Conservation (phyloP, 2,329 filamentous ascomycete species). For the Ceratocystiopsis sp. region DNA sequence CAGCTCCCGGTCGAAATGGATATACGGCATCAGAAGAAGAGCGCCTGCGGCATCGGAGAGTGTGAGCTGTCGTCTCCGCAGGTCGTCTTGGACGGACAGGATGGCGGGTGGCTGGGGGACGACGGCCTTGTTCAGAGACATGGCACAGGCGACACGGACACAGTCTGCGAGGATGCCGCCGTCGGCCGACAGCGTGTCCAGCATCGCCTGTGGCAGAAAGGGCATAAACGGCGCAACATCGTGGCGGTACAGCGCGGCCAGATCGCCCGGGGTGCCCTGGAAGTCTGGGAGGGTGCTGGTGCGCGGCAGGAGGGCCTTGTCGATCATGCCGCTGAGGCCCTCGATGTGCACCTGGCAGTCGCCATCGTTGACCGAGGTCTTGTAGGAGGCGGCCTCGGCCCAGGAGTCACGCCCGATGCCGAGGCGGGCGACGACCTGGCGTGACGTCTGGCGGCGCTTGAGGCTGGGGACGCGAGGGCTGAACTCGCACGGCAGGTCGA, state of each 20-base stretch:
- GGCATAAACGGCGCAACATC: constrained; percentile 1
- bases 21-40: background rate
- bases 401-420: background rate
- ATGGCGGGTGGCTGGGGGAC: background rate
- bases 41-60: background rate
- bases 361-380: background rate
- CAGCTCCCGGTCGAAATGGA: background rate
- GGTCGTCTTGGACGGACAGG: background rate
- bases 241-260: background rate
- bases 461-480: constrained; percentile 1
- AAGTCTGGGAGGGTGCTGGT: background rate
- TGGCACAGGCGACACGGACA: background rate
- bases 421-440: background rate
- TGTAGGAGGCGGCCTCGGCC: background rate
- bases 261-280: too few species aligned
- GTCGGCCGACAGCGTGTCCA: background rate
- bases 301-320: background rate
- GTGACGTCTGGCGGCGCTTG: constrained; percentile 1
- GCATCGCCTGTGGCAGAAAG: background rate
- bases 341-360: background rate
- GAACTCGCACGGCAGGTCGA: constrained; percentile 3
- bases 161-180: background rate
- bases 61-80: background rate
- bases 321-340: constrained; percentile 1
- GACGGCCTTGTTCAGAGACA: background rate